Base-by-base conservation (phyloP, 2,329 filamentous ascomycete genomes). In the Ophioceras dolichostomum region DNA sequence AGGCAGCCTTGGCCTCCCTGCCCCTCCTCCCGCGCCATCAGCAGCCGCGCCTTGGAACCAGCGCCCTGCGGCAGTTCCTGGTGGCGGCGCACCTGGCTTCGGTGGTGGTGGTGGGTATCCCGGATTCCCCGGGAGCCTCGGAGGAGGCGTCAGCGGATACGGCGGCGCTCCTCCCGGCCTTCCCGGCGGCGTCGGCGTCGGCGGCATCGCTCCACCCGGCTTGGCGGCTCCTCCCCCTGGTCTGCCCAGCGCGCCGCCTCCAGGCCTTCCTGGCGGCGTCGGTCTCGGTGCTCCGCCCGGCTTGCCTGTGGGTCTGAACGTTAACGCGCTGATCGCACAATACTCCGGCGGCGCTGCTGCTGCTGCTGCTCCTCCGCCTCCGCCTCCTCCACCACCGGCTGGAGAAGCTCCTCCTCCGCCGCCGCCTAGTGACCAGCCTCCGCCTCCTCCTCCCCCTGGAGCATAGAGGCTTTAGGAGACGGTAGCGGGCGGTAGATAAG, bases 271-370 rank as follows among this genome's bases (percentile, higher is more conserved):
- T 5, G 43, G 41, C 26, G 45, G 49, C 14, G 20, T 51, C 40
- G 45, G 50, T 16, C 34, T 48, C 4, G 44, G 44, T 40, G 67
- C 64, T 39, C 68, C 69, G 22, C 67, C 73, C 47, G 68, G 61
- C 43, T 59, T 73, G 18, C 57, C 58, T 30, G 68, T 68, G 42
- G 74, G 73, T 27, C 62, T 80, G 41, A 77, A 70, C 27, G 62
- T 80, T 41, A 77, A 70, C 50, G 72, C 74, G 37, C 63, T 84
- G 41, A 77, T 82, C 47, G 74, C 81, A 54, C 76, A 78, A 50
- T 83, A 59, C 34, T 53, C 55, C 24, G 52, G 50, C 38, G 52
- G 49, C 14, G 45, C 41, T n/a, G 22, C 22, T 26, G 22, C 22
- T 13, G 46, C 47, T 17, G 38, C 36, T 3, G 38, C 31, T 12